Base-by-base conservation (phyloP, 2,329 filamentous ascomycete genomes). In the Diaporthe humulicola region DNA sequence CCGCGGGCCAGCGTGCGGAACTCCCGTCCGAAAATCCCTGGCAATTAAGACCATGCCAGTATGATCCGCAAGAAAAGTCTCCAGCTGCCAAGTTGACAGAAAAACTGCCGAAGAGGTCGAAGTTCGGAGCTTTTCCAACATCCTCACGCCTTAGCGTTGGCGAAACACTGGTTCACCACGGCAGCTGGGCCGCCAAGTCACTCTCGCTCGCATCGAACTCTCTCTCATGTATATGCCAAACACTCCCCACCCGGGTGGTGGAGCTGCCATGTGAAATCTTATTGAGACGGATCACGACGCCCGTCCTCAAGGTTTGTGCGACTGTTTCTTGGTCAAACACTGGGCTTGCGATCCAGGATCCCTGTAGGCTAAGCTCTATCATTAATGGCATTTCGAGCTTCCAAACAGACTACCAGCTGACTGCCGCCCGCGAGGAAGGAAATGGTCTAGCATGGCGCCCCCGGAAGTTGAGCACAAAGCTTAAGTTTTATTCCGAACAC, bases 321-420 rank as follows among this genome's bases (percentile, higher is more conserved):
- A 22, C 48, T 14, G 64, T 54, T 54, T 54, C 64, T 69, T 69
- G 64, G 48, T 69, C 64, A 69, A 69, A 69, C 64, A 69, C 64
- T 54, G 9, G 12, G 48, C 64, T 15, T 30, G 19, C n/a, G 45
- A 54, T 52, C 33, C 48, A 66, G 33, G 33, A 54, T 36, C 64
- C 48, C n/a, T 50, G 48, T 54, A 28, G 64, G 19, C 48, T 22
- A 54, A 28, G 17, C n/a, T 22, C 22, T 9, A 10, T 54, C 64
- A n/a, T 30, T 22, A 54, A 69, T 69, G 64, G 64, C 48, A 69
- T 30, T 69, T 28, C 48, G 15, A 40, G 30, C 33, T 7, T 28
- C 33, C 64, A 38, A 54, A 15, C 33, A 54, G 38, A 28, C 64
- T 14, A 54, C 40, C 45, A 67, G 22, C 19, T 38, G 64, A 52